Evolutionary conservation across 306 rosid species (phyloP), one percentile per base, ranked within the genome.

Genomic region (Delonix regia): DNA sequence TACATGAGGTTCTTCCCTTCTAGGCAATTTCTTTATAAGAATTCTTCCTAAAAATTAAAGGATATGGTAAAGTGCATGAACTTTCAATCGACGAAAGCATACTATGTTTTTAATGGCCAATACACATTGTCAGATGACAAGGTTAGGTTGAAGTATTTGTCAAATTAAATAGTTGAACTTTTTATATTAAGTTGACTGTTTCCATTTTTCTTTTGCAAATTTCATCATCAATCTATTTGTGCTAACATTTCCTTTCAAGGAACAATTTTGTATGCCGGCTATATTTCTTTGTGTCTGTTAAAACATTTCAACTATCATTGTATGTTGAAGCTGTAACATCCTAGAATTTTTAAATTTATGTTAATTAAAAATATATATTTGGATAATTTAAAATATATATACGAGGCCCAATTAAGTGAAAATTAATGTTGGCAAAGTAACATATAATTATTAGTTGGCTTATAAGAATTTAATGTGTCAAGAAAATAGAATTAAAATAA

Each of bases 291-390:
- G 22, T 30, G 33, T 7, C 69, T 78, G 74, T 63, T 52, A 80
- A 77, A 49, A 57, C 71, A 79, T 74, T 76, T 73, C 33, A 72
- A 52, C 67, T 74, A 74, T 63, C 45, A 30, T 81, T 81, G 73
- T 86, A 95, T 97, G 92, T 92, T 86, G 97, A 95, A 88, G 96
- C 97, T 67, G 98, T n/a, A n/a, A n/a, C n/a, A n/a, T n/a, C n/a
- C n/a, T n/a, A n/a, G n/a, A n/a, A n/a, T n/a, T n/a, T n/a, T n/a
- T n/a, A n/a, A n/a, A n/a, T n/a, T n/a, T n/a, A n/a, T n/a, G n/a
- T n/a, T n/a, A n/a, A n/a, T n/a, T n/a, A n/a, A n/a, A n/a, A n/a
- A n/a, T n/a, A n/a, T n/a, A n/a, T n/a, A n/a, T n/a, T n/a, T n/a
- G n/a, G n/a, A n/a, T n/a, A n/a, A n/a, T n/a, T n/a, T n/a, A n/a